Evolutionary conservation across 164 flowering plant genomes (phyloP).

Genomic region (Umbellularia californica): DNA sequence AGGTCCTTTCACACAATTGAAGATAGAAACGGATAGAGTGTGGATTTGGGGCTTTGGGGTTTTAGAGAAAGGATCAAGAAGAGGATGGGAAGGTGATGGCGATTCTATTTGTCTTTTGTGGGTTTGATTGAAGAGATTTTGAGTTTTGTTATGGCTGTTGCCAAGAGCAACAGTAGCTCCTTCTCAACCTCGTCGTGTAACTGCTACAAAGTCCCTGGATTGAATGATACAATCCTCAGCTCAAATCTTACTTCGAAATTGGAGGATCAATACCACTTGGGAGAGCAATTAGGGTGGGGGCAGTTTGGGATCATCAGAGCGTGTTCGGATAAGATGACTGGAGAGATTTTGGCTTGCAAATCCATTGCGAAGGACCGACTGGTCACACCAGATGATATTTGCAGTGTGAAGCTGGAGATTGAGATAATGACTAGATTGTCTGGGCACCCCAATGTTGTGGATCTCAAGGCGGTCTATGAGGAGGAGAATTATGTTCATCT

Average conservation of each 20-base stretch:
- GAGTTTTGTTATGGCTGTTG: conserved; percentile 60
- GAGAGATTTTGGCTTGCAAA: conserved; percentile 52
- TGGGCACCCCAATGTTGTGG: conserved; percentile 62
- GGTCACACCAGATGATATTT: conserved; percentile 40
- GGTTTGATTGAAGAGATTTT: too few species aligned
- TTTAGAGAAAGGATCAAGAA: neutral
- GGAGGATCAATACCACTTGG: conserved; percentile 48
- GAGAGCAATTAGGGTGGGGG: conserved; percentile 72
- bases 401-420: conserved; percentile 50
- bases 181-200: conserved; percentile 17
- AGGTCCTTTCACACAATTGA: neutral
- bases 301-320: conserved; percentile 69
- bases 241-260: conserved; percentile 34
- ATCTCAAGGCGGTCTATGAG: conserved; percentile 53
- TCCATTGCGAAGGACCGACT: conserved; percentile 52
- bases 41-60: neutral
- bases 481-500: conserved; percentile 54
- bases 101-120: neutral
- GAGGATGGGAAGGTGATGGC: neutral
- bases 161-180: conserved; percentile 41
- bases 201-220: conserved; percentile 37
- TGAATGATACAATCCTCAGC: conserved; percentile 42
- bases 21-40: neutral
- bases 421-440: conserved; percentile 56
- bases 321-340: conserved; percentile 55